Percentiles rank a stretch among this genome's conserved stretches.
These are phyloP conservation scores for Platanthera zijinensis DNA, from an alignment of 106 monocot genomes.

Conservation along the genomic window DNA sequence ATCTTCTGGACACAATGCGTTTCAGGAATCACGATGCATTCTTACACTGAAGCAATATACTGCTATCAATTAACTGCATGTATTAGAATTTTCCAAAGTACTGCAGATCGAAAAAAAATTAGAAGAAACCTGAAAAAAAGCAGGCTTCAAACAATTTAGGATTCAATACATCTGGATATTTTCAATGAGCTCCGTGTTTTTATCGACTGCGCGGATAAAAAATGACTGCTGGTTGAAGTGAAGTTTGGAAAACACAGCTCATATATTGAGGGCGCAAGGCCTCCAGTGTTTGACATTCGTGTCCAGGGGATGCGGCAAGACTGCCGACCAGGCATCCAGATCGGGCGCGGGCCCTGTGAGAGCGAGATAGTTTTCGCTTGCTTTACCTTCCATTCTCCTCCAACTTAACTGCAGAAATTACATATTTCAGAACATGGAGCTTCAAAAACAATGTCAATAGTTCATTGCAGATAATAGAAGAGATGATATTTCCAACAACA, in stretches of 20 bases:
- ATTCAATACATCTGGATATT: too few relatives aligned
- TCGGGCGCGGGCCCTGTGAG: conserved; percentile 74
- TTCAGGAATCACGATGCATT: too few relatives aligned
- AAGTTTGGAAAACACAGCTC: background rate
- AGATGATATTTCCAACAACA: background rate
- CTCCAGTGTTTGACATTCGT: conserved; percentile 58
- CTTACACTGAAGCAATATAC: too few relatives aligned
- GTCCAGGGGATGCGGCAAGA: conserved; percentile 45
- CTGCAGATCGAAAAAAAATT: too few relatives aligned
- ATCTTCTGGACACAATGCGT: too few relatives aligned
- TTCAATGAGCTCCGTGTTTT: too few relatives aligned
- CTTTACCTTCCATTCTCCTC: conserved; percentile 52
- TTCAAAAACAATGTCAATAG: background rate
- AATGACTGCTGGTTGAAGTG: background rate
- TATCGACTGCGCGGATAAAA: too few relatives aligned
- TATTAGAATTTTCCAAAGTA: too few relatives aligned
- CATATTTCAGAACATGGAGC: background rate
- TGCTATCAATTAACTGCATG: too few relatives aligned
- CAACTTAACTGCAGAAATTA: conserved; percentile 57
- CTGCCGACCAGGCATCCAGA: conserved; percentile 57
- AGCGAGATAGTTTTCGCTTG: conserved; percentile 78
- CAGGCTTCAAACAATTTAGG: too few relatives aligned
- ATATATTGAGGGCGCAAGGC: conserved; percentile 29
- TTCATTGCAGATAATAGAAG: background rate
- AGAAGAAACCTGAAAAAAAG: too few relatives aligned